Conservation (phyloP, 345 rosid genomes). For the Rhodamnia rubescens region DNA sequence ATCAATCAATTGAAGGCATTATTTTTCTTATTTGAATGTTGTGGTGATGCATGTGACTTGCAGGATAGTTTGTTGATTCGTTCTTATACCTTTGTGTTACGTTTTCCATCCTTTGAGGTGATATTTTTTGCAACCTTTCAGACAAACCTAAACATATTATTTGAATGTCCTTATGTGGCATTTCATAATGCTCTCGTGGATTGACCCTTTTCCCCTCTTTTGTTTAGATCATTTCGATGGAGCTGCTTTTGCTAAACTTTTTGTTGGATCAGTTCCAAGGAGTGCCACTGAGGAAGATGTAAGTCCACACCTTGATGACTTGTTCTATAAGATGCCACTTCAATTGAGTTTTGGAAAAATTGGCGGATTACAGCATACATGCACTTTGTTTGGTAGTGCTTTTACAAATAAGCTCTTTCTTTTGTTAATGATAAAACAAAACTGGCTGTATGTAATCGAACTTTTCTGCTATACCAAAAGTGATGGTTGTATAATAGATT, state of each 20-base stretch:
- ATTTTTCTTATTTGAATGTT: neutral
- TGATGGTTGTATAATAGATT: neutral
- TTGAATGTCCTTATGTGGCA: neutral
- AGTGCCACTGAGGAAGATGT: slow-evolving; percentile 79
- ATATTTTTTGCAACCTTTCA: neutral
- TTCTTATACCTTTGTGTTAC: neutral
- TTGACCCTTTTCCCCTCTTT: slow-evolving; percentile 2
- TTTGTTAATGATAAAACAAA: neutral
- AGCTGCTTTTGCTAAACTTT: slow-evolving; percentile 68
- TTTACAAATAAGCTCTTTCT: neutral
- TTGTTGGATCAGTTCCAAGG: slow-evolving; percentile 97
- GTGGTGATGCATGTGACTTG: neutral
- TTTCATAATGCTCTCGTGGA: neutral
- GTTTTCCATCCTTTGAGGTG: neutral
- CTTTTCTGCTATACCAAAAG: neutral
- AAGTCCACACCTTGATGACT: slow-evolving; percentile 18
- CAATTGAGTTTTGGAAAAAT: neutral
- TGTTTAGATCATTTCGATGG: slow-evolving; percentile 37
- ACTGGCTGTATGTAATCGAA: neutral
- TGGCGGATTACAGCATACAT: neutral
- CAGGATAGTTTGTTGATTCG: neutral
- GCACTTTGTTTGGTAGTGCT: neutral
- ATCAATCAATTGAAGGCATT: neutral
- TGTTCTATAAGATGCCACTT: neutral
- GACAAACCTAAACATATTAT: neutral